phyloP scores from a whole-genome alignment of 306 rosid genomes.

The Bauhinia variegata region DNA sequence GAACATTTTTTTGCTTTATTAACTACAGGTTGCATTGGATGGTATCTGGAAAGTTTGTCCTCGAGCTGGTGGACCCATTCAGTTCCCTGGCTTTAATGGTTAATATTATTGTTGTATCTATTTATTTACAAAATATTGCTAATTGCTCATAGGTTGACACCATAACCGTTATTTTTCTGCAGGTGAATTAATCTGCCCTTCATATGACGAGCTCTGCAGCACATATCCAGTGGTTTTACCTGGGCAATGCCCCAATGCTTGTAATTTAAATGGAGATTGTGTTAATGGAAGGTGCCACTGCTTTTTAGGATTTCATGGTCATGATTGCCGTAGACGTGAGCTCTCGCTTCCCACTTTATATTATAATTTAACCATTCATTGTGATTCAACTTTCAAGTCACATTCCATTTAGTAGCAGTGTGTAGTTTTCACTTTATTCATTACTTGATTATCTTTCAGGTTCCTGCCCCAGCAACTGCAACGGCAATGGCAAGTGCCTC shows the following conservation, averaged over 20 bases:
- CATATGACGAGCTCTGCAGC: slow-evolving; percentile 82
- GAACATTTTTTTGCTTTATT: slow-evolving; percentile 23
- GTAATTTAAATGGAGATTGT: slow-evolving; percentile 91
- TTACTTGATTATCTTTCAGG: slow-evolving; percentile 47
- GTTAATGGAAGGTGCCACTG: slow-evolving; percentile 87
- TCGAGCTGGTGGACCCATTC: slow-evolving; percentile 80
- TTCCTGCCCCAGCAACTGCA: slow-evolving; percentile 73
- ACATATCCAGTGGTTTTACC: slow-evolving; percentile 49
- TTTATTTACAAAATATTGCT: not conserved
- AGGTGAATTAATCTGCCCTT: slow-evolving; percentile 91
- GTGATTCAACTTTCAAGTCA: no score
- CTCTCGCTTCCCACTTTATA: slow-evolving; percentile 33
- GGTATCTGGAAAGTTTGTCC: slow-evolving; percentile 90
- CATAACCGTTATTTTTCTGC: slow-evolving; percentile 27
- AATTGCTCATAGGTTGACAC: slow-evolving; percentile 22
- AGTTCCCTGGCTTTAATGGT: slow-evolving; percentile 89
- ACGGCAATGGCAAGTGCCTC: slow-evolving; percentile 77
- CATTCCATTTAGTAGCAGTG: slow-evolving; percentile 13
- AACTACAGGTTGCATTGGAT: slow-evolving; percentile 85
- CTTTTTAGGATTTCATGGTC: slow-evolving; percentile 79
- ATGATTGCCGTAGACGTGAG: slow-evolving; percentile 87
- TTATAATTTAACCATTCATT: slow-evolving; percentile 12
- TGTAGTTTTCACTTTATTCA: slow-evolving; percentile 17
- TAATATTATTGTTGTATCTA: slow-evolving; percentile 16
- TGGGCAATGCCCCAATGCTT: slow-evolving; percentile 74